phyloP scores from a whole-genome alignment of 805 yeast species.

The Debaryomyces maramus region DNA sequence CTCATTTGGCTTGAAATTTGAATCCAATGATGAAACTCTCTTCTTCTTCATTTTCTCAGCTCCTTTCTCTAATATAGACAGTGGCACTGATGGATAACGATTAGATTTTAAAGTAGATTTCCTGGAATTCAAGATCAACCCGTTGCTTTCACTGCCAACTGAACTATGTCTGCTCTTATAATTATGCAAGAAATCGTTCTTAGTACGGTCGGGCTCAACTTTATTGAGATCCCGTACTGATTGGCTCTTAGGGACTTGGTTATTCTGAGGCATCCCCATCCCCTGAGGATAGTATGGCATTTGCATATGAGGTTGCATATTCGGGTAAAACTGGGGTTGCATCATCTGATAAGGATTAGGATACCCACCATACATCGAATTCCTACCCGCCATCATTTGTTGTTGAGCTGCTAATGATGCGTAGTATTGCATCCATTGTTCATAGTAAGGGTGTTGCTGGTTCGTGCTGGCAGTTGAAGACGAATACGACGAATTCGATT shows the following conservation, averaged over 20 bases:
- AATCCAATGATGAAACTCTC: conserved; percentile 21
- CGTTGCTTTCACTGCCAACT: conserved; percentile 5
- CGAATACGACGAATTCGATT: background rate
- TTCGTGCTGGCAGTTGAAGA: conserved; percentile 5
- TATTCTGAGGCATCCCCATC: too few relatives aligned
- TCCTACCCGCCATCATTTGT: conserved; percentile 11
- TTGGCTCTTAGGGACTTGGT: background rate
- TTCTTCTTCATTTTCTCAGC: conserved; percentile 1
- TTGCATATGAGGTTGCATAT: background rate
- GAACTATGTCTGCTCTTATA: background rate
- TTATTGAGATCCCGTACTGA: background rate
- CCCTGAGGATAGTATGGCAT: background rate
- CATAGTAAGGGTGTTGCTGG: conserved; percentile 32
- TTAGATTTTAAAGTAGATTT: conserved; percentile 32
- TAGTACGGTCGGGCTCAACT: background rate
- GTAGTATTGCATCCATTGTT: conserved; percentile 41
- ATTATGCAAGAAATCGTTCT: conserved; percentile 3
- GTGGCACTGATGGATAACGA: conserved; percentile 39
- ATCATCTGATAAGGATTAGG: background rate
- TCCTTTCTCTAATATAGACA: conserved; percentile 9
- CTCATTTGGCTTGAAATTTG: conserved; percentile 19
- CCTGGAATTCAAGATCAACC: conserved; percentile 26
- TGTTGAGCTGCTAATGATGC: conserved; percentile 23
- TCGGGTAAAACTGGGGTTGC: background rate
- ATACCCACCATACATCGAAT: background rate